These are phyloP conservation scores for Debaryomyces udenii DNA, from an alignment of 1,139 yeast species.

Conservation along the genomic window DNA sequence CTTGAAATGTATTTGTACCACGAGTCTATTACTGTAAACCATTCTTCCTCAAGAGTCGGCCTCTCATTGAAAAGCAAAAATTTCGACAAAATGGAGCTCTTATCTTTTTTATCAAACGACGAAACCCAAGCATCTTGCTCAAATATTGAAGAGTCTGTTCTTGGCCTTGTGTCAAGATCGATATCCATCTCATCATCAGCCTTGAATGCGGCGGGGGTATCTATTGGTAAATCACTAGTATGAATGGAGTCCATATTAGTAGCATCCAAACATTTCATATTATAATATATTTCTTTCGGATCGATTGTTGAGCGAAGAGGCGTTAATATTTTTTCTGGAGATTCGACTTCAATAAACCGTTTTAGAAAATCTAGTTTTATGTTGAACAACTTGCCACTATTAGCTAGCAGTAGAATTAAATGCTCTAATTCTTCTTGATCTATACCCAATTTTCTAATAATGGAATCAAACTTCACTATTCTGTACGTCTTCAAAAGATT, in stretches of 20 bases:
- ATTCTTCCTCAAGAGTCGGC: conserved; percentile 20
- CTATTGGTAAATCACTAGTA: conserved; percentile 1
- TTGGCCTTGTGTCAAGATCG: conserved; percentile 15
- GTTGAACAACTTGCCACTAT: conserved; percentile 45
- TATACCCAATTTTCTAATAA: conserved; percentile 26
- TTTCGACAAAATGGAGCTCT: conserved; percentile 11
- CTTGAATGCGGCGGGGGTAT: conserved; percentile 1
- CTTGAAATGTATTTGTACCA: conserved; percentile 35
- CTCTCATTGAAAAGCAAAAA: conserved; percentile 25
- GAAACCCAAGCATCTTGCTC: conserved; percentile 9
- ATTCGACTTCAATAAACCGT: conserved; percentile 24
- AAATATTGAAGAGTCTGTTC: conserved; percentile 9
- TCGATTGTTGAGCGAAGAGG: conserved; percentile 22
- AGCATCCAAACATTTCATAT: conserved; percentile 29
- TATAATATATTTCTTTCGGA: conserved; percentile 27
- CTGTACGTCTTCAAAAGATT: conserved; percentile 35
- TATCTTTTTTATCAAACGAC: conserved; percentile 3
- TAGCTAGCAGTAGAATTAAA: conserved; percentile 42
- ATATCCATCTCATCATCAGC: conserved; percentile 18
- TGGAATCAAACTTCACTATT: conserved; percentile 28
- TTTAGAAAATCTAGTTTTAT: conserved; percentile 51
- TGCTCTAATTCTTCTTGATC: conserved; percentile 37
- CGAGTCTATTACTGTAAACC: conserved; percentile 24
- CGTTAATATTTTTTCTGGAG: conserved; percentile 10
- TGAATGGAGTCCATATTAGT: too few relatives aligned